Evolutionary conservation across 306 rosid species (phyloP).

Genomic region (cucumber (Cucumis sativus)): Cucumber_9930_V3 NC_026655.2:665001-665500

Average conservation of each 20-base stretch:
- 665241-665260: background rate
- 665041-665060: conserved; percentile 70
- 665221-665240: background rate
- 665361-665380: background rate
- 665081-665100: conserved; percentile 68
- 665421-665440: background rate
- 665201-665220: background rate
- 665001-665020: background rate
- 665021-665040: conserved; percentile 40
- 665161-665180: conserved; percentile 90
- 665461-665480: background rate
- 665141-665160: conserved; percentile 68
- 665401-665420: background rate
- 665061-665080: conserved; percentile 66
- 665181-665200: conserved; percentile 9
- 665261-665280: background rate
- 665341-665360: background rate
- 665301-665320: background rate
- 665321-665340: background rate
- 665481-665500: background rate
- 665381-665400: background rate
- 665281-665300: background rate
- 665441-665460: background rate
- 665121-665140: conserved; percentile 61
- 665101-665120: conserved; percentile 68